Percentiles rank a stretch among this genome's conserved stretches.
These are phyloP conservation scores for Neurospora tetrasperma DNA, from an alignment of 495 filamentous ascomycete genomes.

Conservation along the genomic window DNA sequence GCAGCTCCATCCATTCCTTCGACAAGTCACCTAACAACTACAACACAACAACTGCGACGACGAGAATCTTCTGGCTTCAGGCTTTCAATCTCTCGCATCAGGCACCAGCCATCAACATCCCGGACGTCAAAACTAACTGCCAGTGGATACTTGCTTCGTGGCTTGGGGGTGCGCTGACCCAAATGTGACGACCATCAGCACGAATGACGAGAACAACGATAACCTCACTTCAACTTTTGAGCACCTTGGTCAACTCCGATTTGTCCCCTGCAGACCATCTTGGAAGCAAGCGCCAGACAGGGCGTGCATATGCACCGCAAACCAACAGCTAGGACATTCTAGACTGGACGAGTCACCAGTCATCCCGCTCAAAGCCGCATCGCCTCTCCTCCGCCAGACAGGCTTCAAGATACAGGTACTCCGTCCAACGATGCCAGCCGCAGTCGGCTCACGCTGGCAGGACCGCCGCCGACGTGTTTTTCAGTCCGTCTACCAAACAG, in stretches of 20 bases:
- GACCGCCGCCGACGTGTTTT: conserved; percentile 34
- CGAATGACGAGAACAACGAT: not conserved
- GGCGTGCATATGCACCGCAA: not conserved
- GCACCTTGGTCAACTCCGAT: not conserved
- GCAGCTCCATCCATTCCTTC: not conserved
- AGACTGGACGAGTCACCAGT: not conserved
- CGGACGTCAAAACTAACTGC: not conserved
- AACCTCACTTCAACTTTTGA: not conserved
- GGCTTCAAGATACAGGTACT: not conserved
- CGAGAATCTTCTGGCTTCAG: not conserved
- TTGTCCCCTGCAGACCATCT: not conserved
- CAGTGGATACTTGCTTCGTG: not conserved
- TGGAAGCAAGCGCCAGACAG: not conserved
- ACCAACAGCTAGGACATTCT: not conserved
- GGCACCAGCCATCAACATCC: not conserved
- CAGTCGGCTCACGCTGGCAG: conserved; percentile 28
- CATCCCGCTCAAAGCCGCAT: not conserved
- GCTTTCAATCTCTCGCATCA: not conserved
- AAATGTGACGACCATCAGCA: not conserved
- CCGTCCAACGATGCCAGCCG: conserved; percentile 13
- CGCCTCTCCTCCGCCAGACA: not conserved
- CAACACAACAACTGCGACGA: not conserved
- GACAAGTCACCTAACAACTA: not conserved
- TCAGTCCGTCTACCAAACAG: conserved; percentile 42
- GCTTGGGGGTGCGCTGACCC: not conserved